These are phyloP conservation scores for Protomyces macrosporus DNA, from an alignment of 1,139 yeast species.

Conservation along the genomic window DNA sequence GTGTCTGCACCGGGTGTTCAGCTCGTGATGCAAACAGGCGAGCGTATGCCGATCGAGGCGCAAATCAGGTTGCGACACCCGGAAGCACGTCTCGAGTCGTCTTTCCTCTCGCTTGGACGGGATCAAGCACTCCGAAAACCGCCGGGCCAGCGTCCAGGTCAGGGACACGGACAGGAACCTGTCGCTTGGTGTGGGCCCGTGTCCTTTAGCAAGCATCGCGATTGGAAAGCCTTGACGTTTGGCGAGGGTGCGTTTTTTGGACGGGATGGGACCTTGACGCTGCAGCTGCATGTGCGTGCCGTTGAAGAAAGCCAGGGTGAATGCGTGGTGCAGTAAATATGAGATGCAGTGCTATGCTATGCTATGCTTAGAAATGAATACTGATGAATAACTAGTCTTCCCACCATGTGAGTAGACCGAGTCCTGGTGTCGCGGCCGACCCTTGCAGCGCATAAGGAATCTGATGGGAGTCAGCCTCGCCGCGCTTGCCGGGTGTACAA, in stretches of 20 bases:
- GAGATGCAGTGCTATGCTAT: too few relatives aligned
- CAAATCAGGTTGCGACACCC: constrained; percentile 10
- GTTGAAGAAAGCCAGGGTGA: not conserved
- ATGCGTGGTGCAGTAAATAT: not conserved
- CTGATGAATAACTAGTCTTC: constrained; percentile 1
- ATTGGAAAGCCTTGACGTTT: constrained; percentile 14
- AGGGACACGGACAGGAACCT: too few relatives aligned
- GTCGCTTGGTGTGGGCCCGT: constrained; percentile 9
- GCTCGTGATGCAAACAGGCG: constrained; percentile 1
- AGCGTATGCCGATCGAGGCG: not conserved
- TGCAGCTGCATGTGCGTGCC: constrained; percentile 10
- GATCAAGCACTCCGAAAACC: not conserved
- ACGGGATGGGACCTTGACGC: not conserved
- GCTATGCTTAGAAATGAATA: too few relatives aligned
- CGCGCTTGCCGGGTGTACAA: constrained; percentile 47
- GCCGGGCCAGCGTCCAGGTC: not conserved
- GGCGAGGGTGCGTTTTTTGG: constrained; percentile 11
- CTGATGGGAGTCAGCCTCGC: not conserved
- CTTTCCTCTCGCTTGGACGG: not conserved
- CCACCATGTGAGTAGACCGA: constrained; percentile 30
- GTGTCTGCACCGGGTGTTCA: not conserved
- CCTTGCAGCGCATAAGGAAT: constrained; percentile 24
- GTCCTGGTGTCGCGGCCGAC: constrained; percentile 26
- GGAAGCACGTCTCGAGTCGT: constrained; percentile 1
- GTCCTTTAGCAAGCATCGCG: not conserved